A percentile compares a stretch with the other conserved stretches of the same genome.
These are phyloP conservation scores for Camellia sinensis DNA, from an alignment of 148 eudicot genomes.

Conservation along the genomic window DNA sequence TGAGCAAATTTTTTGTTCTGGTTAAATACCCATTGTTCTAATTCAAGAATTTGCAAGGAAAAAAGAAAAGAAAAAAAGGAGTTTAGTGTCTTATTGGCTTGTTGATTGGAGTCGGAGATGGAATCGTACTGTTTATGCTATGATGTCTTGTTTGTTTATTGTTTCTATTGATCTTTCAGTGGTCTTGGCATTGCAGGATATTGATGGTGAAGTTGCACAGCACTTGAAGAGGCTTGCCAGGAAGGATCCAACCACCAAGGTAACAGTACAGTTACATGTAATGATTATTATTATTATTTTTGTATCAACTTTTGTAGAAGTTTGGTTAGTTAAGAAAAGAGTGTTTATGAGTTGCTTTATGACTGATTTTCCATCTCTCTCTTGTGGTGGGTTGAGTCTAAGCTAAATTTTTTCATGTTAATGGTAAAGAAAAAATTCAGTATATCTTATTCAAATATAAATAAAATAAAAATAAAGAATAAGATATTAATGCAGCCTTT, in stretches of 20 bases:
- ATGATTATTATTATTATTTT: neutral
- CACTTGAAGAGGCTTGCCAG: conserved; percentile 88
- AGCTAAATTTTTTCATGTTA: too few species aligned
- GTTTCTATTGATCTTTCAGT: neutral
- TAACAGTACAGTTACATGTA: conserved; percentile 16
- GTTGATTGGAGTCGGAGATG: neutral
- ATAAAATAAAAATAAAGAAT: too few species aligned
- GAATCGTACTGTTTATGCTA: neutral
- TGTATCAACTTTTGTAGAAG: neutral
- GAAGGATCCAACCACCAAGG: conserved; percentile 92
- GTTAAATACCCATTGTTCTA: too few species aligned
- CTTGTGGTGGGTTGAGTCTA: too few species aligned
- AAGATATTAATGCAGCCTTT: too few species aligned
- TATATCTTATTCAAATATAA: too few species aligned
- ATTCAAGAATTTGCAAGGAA: too few species aligned
- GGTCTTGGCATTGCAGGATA: conserved; percentile 44
- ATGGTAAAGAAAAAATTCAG: too few species aligned
- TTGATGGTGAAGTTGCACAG: conserved; percentile 83
- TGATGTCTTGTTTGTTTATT: conserved; percentile 1
- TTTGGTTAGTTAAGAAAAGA: neutral
- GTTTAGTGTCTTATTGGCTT: neutral
- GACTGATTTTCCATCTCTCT: neutral
- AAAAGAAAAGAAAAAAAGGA: neutral
- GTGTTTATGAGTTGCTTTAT: neutral
- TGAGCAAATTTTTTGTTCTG: neutral